These are phyloP conservation scores for Mycena leptocephala DNA, from an alignment of 768 basidiomycete species.

Conservation along the genomic window DNA sequence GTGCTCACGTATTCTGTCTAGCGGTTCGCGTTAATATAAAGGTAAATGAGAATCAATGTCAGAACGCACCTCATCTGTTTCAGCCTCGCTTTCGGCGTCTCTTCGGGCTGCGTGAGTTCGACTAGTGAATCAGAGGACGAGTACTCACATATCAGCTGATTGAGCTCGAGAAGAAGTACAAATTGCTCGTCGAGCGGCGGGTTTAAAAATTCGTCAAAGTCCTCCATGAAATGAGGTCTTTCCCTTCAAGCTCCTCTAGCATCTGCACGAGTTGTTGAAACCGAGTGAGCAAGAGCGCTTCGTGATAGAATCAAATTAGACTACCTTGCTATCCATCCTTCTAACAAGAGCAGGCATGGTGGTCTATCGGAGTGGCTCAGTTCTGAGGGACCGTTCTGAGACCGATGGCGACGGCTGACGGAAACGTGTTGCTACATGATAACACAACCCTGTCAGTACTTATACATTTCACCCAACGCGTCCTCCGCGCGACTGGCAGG, in stretches of 20 bases:
- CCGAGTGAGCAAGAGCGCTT: constrained; percentile 7
- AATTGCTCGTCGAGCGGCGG: constrained; percentile 9
- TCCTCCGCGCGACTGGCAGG: constrained; percentile 12
- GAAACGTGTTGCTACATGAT: constrained; percentile 8
- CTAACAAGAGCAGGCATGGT: constrained; percentile 9
- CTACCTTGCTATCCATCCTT: constrained; percentile 7
- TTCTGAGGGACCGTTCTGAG: constrained; percentile 1
- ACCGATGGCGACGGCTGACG: neutral
- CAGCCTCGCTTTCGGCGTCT: constrained; percentile 7
- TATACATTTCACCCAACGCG: constrained; percentile 8
- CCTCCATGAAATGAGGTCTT: constrained; percentile 2
- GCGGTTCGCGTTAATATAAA: constrained; percentile 1
- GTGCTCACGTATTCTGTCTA: constrained; percentile 3
- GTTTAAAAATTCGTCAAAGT: neutral
- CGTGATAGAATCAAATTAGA: constrained; percentile 3
- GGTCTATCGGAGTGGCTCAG: constrained; percentile 5
- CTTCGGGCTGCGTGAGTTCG: constrained; percentile 7
- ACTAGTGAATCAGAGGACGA: neutral
- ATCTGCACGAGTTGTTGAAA: constrained; percentile 14
- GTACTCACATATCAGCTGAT: constrained; percentile 10
- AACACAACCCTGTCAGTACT: constrained; percentile 8
- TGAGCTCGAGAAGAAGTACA: constrained; percentile 3
- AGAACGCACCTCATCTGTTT: constrained; percentile 4
- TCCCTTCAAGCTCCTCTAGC: constrained; percentile 6
- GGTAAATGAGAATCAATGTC: neutral